phyloP scores from a whole-genome alignment of 495 filamentous ascomycete genomes.

The Podospora tetraspora region DNA sequence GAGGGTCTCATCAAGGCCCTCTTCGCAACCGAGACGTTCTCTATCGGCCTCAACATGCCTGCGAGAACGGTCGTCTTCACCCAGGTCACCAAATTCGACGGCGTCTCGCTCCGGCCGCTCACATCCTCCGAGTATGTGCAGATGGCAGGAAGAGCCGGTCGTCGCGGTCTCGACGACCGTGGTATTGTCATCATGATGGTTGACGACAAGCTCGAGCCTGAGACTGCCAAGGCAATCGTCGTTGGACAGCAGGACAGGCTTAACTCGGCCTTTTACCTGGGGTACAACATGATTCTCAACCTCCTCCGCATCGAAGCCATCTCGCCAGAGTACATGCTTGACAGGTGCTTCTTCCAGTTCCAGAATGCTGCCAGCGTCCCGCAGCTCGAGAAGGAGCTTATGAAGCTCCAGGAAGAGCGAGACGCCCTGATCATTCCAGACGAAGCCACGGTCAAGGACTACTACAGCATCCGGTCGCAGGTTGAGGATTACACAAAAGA shows the following conservation, averaged over 20 bases:
- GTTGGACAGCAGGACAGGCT: slow-evolving; percentile 93
- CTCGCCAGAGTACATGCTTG: slow-evolving; percentile 93
- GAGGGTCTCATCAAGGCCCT: slow-evolving; percentile 96
- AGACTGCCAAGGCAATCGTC: slow-evolving; percentile 85
- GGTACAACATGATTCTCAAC: slow-evolving; percentile 99
- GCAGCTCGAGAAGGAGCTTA: slow-evolving; percentile 71
- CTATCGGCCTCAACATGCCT: slow-evolving; percentile 97
- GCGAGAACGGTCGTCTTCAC: slow-evolving; percentile 99
- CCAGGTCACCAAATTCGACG: slow-evolving; percentile 90
- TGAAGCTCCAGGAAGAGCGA: slow-evolving; percentile 64
- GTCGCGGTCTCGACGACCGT: slow-evolving; percentile 93
- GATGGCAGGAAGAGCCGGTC: slow-evolving; percentile 94
- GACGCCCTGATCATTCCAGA: slow-evolving; percentile 71
- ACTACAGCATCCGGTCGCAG: slow-evolving; percentile 79
- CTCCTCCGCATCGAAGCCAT: slow-evolving; percentile 93
- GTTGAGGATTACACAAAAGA: slow-evolving; percentile 76
- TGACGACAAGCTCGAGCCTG: slow-evolving; percentile 93
- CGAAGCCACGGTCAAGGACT: slow-evolving; percentile 83
- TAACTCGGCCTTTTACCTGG: slow-evolving; percentile 94
- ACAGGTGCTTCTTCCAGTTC: slow-evolving; percentile 96
- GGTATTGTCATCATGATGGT: slow-evolving; percentile 99
- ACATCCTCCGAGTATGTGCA: slow-evolving; percentile 96
- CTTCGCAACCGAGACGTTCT: slow-evolving; percentile 98
- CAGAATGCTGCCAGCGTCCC: slow-evolving; percentile 86
- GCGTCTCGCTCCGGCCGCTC: slow-evolving; percentile 72